Conservation (phyloP, 2,329 filamentous ascomycete species). For the Aureobasidium vineae region DNA sequence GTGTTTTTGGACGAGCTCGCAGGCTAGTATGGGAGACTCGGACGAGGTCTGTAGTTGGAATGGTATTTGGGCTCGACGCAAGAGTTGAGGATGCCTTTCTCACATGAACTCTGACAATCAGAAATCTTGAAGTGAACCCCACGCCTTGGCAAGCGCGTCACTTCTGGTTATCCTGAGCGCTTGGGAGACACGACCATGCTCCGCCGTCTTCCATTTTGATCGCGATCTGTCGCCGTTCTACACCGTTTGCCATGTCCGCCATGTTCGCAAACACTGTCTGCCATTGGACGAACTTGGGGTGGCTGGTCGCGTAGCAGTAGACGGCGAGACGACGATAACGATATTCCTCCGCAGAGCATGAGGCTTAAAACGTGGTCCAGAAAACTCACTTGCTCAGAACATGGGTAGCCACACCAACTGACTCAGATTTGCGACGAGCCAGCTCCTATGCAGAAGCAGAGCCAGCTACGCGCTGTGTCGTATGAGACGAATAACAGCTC, state of each 20-base stretch:
- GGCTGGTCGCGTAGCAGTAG: not conserved
- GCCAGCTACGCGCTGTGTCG: not conserved
- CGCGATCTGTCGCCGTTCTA: conserved; percentile 1
- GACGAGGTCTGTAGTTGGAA: not conserved
- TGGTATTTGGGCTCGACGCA: not conserved
- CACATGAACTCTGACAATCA: conserved; percentile 2
- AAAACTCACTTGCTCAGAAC: not conserved
- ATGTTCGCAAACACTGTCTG: not conserved
- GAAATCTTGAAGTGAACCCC: conserved; percentile 20
- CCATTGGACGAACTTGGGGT: not conserved
- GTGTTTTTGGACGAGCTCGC: not conserved
- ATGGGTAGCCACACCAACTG: not conserved
- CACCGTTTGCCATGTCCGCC: not conserved
- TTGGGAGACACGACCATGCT: conserved; percentile 7
- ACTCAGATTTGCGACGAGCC: not conserved
- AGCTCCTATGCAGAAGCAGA: not conserved
- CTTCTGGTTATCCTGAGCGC: not conserved
- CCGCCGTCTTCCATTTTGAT: not conserved
- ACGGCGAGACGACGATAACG: not conserved
- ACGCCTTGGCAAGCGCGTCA: conserved; percentile 20
- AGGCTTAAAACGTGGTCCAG: not conserved
- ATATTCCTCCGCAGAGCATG: not conserved
- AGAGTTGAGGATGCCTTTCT: not conserved
- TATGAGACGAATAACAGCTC: not conserved
- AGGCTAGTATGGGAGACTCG: not conserved